These are phyloP conservation scores for Forsythia viridissima DNA, from an alignment of 257 asterid species.

Conservation along the genomic window DNA sequence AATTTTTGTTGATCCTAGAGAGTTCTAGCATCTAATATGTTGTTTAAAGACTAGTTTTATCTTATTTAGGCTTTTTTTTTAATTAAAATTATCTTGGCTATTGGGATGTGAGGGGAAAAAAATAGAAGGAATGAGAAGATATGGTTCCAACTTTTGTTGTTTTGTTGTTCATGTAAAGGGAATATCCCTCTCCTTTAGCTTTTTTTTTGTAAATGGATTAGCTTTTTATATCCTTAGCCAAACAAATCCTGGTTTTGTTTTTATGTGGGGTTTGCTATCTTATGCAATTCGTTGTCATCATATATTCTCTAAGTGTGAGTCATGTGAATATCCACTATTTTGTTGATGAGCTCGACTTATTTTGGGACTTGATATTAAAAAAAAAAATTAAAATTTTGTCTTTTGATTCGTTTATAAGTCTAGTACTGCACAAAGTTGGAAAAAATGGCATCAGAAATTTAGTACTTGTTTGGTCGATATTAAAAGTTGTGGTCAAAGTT, in stretches of 20 bases:
- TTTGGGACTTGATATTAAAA: neutral
- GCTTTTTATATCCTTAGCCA: slow-evolving; percentile 36
- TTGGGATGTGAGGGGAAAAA: neutral
- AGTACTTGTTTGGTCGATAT: too few relatives aligned
- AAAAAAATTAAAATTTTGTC: too few relatives aligned
- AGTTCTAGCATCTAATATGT: slow-evolving; percentile 32
- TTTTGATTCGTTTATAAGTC: too few relatives aligned
- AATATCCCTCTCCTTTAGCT: slow-evolving; percentile 35
- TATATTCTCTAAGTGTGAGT: slow-evolving; percentile 11
- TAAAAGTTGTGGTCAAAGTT: too few relatives aligned
- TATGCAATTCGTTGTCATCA: slow-evolving; percentile 24
- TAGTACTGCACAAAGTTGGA: too few relatives aligned
- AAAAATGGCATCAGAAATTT: too few relatives aligned
- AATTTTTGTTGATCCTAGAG: slow-evolving; percentile 94
- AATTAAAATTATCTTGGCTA: neutral
- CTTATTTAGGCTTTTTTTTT: neutral
- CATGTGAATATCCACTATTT: neutral
- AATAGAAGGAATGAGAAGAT: slow-evolving; percentile 34
- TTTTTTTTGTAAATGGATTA: slow-evolving; percentile 47
- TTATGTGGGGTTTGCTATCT: neutral
- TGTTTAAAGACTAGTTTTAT: too few relatives aligned
- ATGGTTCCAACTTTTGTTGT: slow-evolving; percentile 45
- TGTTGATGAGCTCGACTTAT: neutral
- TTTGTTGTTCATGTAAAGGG: slow-evolving; percentile 44
- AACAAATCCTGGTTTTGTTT: neutral